phyloP scores from a whole-genome alignment of 2,329 filamentous ascomycete genomes.

The Microdochium paspali region DNA sequence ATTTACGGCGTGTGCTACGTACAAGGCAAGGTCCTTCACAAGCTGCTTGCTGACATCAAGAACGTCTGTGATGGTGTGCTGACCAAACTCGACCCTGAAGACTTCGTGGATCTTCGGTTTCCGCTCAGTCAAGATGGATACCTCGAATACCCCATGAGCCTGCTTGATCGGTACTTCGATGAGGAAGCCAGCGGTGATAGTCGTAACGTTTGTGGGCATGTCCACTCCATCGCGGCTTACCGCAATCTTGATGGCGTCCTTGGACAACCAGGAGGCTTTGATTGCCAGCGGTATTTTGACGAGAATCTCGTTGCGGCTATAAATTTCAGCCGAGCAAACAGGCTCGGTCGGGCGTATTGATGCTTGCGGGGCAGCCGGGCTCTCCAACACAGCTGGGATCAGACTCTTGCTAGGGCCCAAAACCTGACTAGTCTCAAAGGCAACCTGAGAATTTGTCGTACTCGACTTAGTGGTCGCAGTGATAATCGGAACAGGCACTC shows the following conservation, averaged over 20 bases:
- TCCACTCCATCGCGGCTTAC: conserved; percentile 37
- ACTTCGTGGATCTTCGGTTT: conserved; percentile 53
- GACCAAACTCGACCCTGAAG: conserved; percentile 51
- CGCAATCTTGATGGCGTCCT: conserved; percentile 45
- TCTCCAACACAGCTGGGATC: conserved; percentile 30
- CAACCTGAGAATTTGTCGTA: conserved; percentile 19
- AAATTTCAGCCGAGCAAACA: conserved; percentile 35
- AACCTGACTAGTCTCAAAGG: conserved; percentile 18
- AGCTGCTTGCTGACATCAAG: conserved; percentile 32
- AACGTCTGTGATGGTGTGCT: conserved; percentile 31
- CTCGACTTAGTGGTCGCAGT: conserved; percentile 13
- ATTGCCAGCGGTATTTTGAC: conserved; percentile 40
- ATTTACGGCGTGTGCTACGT: conserved; percentile 30
- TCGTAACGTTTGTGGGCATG: conserved; percentile 38
- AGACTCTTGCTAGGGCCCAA: conserved; percentile 18
- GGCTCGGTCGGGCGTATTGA: conserved; percentile 10
- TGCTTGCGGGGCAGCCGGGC: conserved; percentile 18
- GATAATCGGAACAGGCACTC: conserved; percentile 13
- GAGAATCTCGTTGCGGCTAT: conserved; percentile 40
- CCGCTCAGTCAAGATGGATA: conserved; percentile 47
- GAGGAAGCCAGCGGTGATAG: conserved; percentile 39
- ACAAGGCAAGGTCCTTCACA: conserved; percentile 27
- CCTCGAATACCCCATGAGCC: conserved; percentile 46
- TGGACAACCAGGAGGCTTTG: conserved; percentile 45
- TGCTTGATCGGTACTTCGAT: conserved; percentile 43